Evolutionary conservation across 2,329 filamentous ascomycete genomes (phyloP), one percentile per base, ranked within the genome.

Genomic region (Ascochyta pisi): DNA sequence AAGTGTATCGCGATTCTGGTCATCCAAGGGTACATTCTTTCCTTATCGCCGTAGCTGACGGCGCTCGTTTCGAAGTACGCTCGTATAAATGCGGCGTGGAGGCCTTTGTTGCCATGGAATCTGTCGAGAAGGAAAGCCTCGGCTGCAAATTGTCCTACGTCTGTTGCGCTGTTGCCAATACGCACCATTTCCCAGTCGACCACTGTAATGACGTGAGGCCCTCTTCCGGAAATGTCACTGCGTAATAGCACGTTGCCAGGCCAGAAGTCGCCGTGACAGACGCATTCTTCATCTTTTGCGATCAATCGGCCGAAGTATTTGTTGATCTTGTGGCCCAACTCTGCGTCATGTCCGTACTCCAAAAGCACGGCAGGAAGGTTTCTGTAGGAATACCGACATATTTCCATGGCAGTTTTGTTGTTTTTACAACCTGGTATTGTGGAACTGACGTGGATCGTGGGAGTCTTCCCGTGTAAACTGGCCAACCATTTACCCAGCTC

Each of bases 201-300:
- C 9, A 78, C 43, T 1, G 69, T 76, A 5, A 76, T 42, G 4
- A 59, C 47, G 3, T 50, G 26, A 0, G 57, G 4, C 9, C 44
- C 34, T 3, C 34, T 22, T 6, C 34, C 0, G 1, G 4, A 5
- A 9, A 47, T 23, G 13, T 19, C 38, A 8, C 53, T 42, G 15
- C 53, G 59, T 6, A 77, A 62, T 7, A 77, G 58, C 1, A 77
- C 62, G 27, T 77, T 77, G 0, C 73, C 74, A 1, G 75, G 71
- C 75, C 75, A 77, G 50, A 76, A 77, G 44, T 77, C 74, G 22
- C 75, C 76, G 42, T 77, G 73, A 33, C 74, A 76, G 0, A 77
- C 41, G 34, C 68, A 72, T 37, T 70, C 73, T 34, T 73, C 58
- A 12, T 76, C 74, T 2, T 41, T 61, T 6, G 42, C 48, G 3